A percentile compares a stretch with the other conserved stretches of the same genome.
phyloP scores from a whole-genome alignment of 495 filamentous ascomycete genomes.

The Hypomontagnella monticulosa region DNA sequence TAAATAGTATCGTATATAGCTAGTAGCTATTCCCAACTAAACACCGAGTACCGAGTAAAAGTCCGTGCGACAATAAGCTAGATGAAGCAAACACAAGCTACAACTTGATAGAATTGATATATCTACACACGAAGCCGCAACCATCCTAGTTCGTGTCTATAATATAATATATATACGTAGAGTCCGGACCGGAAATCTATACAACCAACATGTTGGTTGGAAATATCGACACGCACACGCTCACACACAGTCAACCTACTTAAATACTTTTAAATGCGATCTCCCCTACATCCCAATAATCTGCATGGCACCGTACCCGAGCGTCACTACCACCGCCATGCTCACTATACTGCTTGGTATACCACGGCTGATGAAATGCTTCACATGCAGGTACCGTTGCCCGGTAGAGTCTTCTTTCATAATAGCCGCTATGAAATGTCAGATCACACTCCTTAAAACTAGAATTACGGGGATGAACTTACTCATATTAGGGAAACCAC shows the following conservation, averaged over 20 bases:
- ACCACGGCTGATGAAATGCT: slow-evolving; percentile 91
- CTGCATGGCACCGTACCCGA: slow-evolving; percentile 89
- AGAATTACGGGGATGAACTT: slow-evolving; percentile 53
- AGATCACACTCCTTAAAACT: slow-evolving; percentile 29
- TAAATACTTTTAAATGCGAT: background rate
- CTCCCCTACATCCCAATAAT: slow-evolving; percentile 71
- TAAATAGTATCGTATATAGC: too few species aligned
- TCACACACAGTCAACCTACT: background rate
- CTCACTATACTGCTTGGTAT: slow-evolving; percentile 85
- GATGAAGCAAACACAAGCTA: too few species aligned
- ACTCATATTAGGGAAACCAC: slow-evolving; percentile 99
- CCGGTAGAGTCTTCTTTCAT: slow-evolving; percentile 98
- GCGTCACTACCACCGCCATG: slow-evolving; percentile 81
- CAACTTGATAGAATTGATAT: too few species aligned
- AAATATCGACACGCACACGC: background rate
- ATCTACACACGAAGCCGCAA: too few species aligned
- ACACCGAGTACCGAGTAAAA: too few species aligned
- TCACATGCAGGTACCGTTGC: slow-evolving; percentile 88
- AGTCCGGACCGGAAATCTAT: too few species aligned
- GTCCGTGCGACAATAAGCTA: too few species aligned
- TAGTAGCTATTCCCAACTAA: too few species aligned
- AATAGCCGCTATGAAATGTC: slow-evolving; percentile 77
- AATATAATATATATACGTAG: too few species aligned
- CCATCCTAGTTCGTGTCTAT: too few species aligned
- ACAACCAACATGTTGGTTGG: background rate